Evolutionary conservation across 495 filamentous ascomycete species (phyloP).

Genomic region (Margaritispora aquatica): DNA sequence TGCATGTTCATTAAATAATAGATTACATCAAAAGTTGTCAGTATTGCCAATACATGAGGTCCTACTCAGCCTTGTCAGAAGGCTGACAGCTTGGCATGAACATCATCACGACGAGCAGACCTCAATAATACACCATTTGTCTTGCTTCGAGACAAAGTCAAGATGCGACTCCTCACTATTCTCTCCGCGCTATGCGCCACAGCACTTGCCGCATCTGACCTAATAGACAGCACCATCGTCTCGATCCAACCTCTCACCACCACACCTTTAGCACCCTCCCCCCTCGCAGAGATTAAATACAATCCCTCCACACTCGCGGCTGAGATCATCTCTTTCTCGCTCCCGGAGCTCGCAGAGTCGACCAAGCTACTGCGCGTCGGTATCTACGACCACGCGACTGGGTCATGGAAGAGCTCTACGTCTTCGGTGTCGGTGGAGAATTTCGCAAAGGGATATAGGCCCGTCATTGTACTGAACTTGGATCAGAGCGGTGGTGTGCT

Average conservation of each 20-base stretch:
- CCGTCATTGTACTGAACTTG: constrained; percentile 40
- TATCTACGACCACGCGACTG: constrained; percentile 34
- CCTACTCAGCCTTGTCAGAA: background rate
- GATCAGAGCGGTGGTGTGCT: constrained; percentile 33
- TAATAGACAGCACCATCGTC: constrained; percentile 19
- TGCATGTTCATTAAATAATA: too few species aligned
- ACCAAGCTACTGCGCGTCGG: constrained; percentile 41
- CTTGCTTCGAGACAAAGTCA: background rate
- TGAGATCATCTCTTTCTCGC: constrained; percentile 37
- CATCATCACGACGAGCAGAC: background rate
- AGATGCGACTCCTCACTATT: constrained; percentile 11
- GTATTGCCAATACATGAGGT: too few species aligned
- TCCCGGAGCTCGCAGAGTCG: constrained; percentile 36
- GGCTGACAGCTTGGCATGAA: constrained; percentile 6
- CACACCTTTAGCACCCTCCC: constrained; percentile 25
- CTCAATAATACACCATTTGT: background rate
- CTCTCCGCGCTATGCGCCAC: constrained; percentile 11
- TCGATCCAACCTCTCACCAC: constrained; percentile 27
- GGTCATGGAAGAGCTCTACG: constrained; percentile 40
- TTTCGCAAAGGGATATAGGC: constrained; percentile 47
- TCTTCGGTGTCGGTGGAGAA: constrained; percentile 39
- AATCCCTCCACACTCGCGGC: constrained; percentile 28
- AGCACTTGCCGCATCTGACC: constrained; percentile 6
- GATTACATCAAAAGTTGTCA: too few species aligned
- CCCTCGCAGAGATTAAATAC: constrained; percentile 44